Evolutionary conservation across 2,329 filamentous ascomycete genomes (phyloP).

Genomic region (Neonectria hederae): DNA sequence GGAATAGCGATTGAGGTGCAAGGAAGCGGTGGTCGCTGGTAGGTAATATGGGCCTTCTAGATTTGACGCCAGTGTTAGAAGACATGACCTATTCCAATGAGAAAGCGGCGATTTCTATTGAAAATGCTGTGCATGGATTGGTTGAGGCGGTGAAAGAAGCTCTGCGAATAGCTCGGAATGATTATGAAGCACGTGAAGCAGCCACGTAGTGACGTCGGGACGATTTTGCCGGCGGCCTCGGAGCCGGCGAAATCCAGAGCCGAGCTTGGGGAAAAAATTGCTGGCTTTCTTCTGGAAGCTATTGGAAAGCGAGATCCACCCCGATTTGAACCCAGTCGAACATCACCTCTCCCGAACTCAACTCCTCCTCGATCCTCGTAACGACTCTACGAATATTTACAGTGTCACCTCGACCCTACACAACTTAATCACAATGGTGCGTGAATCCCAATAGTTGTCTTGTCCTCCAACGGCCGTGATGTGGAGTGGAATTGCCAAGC

Average conservation of each 20-base stretch:
- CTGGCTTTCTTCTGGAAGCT: constrained; percentile 52
- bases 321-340: constrained; percentile 40
- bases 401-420: constrained; percentile 13
- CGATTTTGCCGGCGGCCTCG: constrained; percentile 32
- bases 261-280: constrained; percentile 50
- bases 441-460: constrained; percentile 22
- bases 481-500: constrained; percentile 3
- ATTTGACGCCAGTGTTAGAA: constrained; percentile 2
- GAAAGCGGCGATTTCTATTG: constrained; percentile 2
- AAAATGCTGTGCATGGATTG: constrained; percentile 17
- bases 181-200: constrained; percentile 24
- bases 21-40: constrained; percentile 14
- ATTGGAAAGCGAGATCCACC: constrained; percentile 51
- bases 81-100: constrained; percentile 1
- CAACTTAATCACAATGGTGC: constrained; percentile 44
- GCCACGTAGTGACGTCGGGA: constrained; percentile 20
- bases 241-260: constrained; percentile 48
- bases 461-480: neutral
- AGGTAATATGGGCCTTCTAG: constrained; percentile 23
- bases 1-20: constrained; percentile 34
- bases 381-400: constrained; percentile 34
- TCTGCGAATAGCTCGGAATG: neutral
- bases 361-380: constrained; percentile 25
- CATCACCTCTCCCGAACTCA: constrained; percentile 29
- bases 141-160: neutral